Base-by-base conservation (phyloP, 192 early-diverging fungal species). In the Diversispora eburnea region DNA sequence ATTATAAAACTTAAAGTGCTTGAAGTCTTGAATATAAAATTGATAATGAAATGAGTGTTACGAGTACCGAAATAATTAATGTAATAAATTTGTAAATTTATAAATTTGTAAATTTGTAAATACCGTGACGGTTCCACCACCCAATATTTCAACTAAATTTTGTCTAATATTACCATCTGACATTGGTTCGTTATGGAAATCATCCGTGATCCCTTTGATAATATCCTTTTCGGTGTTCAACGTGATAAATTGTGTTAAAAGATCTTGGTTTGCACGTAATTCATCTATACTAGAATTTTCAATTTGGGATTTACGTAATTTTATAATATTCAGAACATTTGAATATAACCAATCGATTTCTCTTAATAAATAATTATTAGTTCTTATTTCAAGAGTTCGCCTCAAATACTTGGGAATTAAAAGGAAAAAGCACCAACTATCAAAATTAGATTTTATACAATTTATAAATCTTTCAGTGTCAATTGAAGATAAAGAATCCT, bases 81-180 rank as follows among this genome's bases (percentile, higher is more conserved):
- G 10, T 8, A 4, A 42, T 4, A 64, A 15, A 20, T 39, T 43
- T 13, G 1, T 15, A 64, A 42, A 10, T 41, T 42, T 41, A 2
- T 33, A 33, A 33, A 33, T 33, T n/a, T n/a, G 1, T 15, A 64
- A 42, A 10, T 41, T 42, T 41, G 25, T 33, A 33, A 33, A 33
- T 33, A 64, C 62, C 20, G 67, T 70, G 41, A 56, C 13, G 42
- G 25, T 19, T 42, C 67, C 67, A n/a, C 51, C 67, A 8, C 4
- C 8, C 19, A 56, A n/a, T 33, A 17, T 52, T 17, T 70, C 67
- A 6, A 8, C 42, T 7, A 70, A 8, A n/a, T 8, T 12, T 55
- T n/a, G 19, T n/a, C 8, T 56, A 56, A 70, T 42, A 5, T 70
- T 52, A 19, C 55, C 67, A 70, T 70, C 67, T 42, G 51, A 48